Conservation (phyloP, 495 filamentous ascomycete species). For the Diplogelasinospora grovesii region DNA sequence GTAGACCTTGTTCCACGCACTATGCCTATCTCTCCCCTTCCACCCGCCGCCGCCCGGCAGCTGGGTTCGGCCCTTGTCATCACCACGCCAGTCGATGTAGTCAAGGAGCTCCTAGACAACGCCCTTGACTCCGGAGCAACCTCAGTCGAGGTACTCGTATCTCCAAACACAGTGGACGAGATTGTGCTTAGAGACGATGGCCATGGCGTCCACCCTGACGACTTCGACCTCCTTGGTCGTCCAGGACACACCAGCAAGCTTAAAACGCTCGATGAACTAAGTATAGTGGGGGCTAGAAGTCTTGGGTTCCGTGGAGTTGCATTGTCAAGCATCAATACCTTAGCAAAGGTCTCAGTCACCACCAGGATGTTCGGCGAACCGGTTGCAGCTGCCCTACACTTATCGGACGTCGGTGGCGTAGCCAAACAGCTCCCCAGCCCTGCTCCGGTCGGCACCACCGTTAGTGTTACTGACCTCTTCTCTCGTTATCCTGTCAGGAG, state of each 20-base stretch:
- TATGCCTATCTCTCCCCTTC: conserved; percentile 47
- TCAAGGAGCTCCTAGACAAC: conserved; percentile 94
- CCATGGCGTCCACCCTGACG: conserved; percentile 64
- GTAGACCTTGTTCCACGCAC: too few species aligned
- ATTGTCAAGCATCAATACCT: conserved; percentile 66
- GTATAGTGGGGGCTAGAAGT: conserved; percentile 52
- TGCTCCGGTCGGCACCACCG: conserved; percentile 72
- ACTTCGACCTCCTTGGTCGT: conserved; percentile 61
- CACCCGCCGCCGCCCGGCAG: conserved; percentile 53
- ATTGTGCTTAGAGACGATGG: conserved; percentile 92
- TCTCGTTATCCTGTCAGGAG: conserved; percentile 66
- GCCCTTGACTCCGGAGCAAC: conserved; percentile 76
- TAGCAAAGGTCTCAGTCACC: conserved; percentile 59
- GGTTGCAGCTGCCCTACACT: conserved; percentile 44
- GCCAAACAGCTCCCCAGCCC: conserved; percentile 41
- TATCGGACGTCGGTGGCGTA: conserved; percentile 34
- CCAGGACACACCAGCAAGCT: conserved; percentile 85
- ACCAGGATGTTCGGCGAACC: conserved; percentile 66
- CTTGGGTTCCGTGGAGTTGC: conserved; percentile 89
- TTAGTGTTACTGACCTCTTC: conserved; percentile 63
- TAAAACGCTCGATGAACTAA: conserved; percentile 63
- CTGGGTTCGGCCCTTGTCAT: conserved; percentile 71
- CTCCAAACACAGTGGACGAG: conserved; percentile 68
- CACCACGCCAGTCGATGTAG: conserved; percentile 61
- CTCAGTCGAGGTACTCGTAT: conserved; percentile 65